Base-by-base conservation (phyloP, 768 basidiomycete species). In the Leccinum fibrillosum region DNA sequence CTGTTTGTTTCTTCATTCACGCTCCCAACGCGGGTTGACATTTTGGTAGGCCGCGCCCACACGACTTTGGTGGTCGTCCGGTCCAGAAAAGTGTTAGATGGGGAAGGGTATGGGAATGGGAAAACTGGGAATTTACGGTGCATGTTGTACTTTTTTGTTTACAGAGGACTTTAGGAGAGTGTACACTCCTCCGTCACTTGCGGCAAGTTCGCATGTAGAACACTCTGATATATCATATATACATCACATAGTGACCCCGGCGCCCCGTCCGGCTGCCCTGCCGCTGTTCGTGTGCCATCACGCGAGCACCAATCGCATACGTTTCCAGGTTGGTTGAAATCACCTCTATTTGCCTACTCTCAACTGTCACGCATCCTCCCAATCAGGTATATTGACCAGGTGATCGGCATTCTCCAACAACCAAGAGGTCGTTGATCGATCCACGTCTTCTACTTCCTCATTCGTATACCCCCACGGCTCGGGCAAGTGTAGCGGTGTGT, bases 381-480 rank as follows among this genome's bases (percentile, higher is more conserved):
- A 51, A 25, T 52, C 44, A 5, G 51, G 56, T 21, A n/a, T 11
- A 6, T 5, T 3, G 30, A 12, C 45, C 13, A 49, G 17, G 45
- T 52, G 39, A 19, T 53, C 54, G 3, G 35, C 13, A 34, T 57
- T 52, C 35, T 52, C 37, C 19, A 48, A 5, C 28, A 64, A 45
- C 28, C 2, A 5, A 21, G 49, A 25, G 15, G 45, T 11, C 30
- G 25, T n/a, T 23, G 23, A 4, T 19, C 17, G 42, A 37, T 32
- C 2, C n/a, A 5, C 5, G 12, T 12, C 45, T 10, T 32, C 54
- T 48, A n/a, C 35, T 12, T 5, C 26, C 28, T 44, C 7, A 44
- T 2, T 42, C 42, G n/a, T 1, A 5, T 66, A 69, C 7, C 59
- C 62, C 67, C 67, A 68, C 4, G 67, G 63, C 4, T 61, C 56